Evolutionary conservation across 345 rosid species (phyloP).

Genomic region (Pugionium dolabratum): DNA sequence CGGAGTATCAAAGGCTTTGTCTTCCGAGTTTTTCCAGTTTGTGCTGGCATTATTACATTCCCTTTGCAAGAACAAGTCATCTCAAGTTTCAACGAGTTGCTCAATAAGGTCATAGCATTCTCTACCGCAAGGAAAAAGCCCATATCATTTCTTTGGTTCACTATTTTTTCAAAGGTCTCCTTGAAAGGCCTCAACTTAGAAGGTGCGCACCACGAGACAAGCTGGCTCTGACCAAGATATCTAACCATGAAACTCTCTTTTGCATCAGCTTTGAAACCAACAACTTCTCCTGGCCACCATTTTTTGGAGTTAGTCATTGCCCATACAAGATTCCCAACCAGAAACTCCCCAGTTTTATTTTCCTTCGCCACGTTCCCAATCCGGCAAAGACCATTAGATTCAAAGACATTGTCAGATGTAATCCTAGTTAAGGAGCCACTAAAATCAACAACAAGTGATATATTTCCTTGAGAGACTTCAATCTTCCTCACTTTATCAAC

Average conservation of each 20-base stretch:
- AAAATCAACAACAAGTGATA: constrained; percentile 75
- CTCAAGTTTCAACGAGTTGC: constrained; percentile 51
- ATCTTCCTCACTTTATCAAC: constrained; percentile 42
- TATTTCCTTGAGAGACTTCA: constrained; percentile 53
- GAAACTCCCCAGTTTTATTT: constrained; percentile 37
- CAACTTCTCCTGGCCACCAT: constrained; percentile 93
- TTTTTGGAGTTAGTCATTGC: constrained; percentile 54
- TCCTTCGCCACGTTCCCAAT: constrained; percentile 26
- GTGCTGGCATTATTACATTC: constrained; percentile 15
- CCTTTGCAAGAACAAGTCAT: constrained; percentile 61
- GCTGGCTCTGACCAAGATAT: constrained; percentile 51
- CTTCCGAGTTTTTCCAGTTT: constrained; percentile 35
- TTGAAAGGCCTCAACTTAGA: constrained; percentile 68
- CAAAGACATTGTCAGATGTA: constrained; percentile 27
- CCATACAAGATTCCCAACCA: constrained; percentile 81
- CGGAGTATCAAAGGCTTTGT: constrained; percentile 34
- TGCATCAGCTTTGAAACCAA: constrained; percentile 41
- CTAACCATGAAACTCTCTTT: constrained; percentile 51
- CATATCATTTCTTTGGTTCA: constrained; percentile 44
- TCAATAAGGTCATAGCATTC: constrained; percentile 66
- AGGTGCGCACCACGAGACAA: constrained; percentile 53
- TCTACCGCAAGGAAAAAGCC: constrained; percentile 63
- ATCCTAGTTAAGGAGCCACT: constrained; percentile 41
- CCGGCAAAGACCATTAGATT: constrained; percentile 25
- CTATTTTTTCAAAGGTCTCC: constrained; percentile 53